These are phyloP conservation scores for Colletotrichum shisoi DNA, from an alignment of 2,329 filamentous ascomycete species.

Conservation along the genomic window DNA sequence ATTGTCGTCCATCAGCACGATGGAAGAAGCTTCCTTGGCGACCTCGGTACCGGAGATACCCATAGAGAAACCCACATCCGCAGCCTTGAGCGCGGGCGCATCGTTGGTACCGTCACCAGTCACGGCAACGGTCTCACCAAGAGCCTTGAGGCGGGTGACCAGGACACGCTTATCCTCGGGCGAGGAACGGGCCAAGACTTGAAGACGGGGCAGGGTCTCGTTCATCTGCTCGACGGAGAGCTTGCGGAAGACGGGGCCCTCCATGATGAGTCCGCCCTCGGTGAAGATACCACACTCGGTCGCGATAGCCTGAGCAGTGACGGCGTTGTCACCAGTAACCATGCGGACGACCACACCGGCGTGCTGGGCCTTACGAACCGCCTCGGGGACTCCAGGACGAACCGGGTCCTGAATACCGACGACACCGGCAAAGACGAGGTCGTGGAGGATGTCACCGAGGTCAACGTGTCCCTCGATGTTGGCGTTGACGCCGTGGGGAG, in stretches of 20 bases:
- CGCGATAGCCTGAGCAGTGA: conserved; percentile 71
- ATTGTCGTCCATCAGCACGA: conserved; percentile 73
- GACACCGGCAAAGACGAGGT: conserved; percentile 76
- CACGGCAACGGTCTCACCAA: conserved; percentile 67
- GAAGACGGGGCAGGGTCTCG: conserved; percentile 57
- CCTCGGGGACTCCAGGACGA: conserved; percentile 68
- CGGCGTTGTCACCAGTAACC: conserved; percentile 74
- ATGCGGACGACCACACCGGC: conserved; percentile 75
- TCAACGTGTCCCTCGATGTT: conserved; percentile 70
- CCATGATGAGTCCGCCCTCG: conserved; percentile 69
- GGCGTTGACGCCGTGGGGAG: conserved; percentile 65
- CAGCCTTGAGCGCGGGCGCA: conserved; percentile 69
- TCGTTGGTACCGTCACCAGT: conserved; percentile 75
- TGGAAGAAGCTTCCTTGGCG: conserved; percentile 73
- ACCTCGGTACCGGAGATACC: conserved; percentile 72
- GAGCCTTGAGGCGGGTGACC: conserved; percentile 61
- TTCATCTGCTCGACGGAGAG: conserved; percentile 62
- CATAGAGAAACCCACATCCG: conserved; percentile 74
- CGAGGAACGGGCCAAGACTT: conserved; percentile 65
- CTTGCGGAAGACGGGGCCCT: conserved; percentile 68
- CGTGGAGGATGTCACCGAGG: conserved; percentile 64
- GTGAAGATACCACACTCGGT: conserved; percentile 71
- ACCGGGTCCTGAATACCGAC: conserved; percentile 77
- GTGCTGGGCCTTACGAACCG: conserved; percentile 68
- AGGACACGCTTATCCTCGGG: conserved; percentile 68